A percentile compares a stretch with the other conserved stretches of the same genome.
Evolutionary conservation across 176 grass and related monocot species (phyloP).

Genomic region (Triticum dicoccoides): DNA sequence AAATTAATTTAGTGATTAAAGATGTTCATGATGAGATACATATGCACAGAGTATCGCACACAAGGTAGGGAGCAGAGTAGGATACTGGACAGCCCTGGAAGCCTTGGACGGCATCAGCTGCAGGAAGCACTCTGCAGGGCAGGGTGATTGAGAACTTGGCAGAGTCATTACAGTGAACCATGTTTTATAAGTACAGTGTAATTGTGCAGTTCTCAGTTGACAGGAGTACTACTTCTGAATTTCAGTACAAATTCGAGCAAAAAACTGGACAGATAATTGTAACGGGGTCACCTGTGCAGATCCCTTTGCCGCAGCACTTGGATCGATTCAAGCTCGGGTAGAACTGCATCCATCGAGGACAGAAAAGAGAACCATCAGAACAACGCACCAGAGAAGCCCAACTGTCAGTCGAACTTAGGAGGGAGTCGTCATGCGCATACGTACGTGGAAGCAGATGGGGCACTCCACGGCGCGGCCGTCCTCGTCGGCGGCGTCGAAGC

Average conservation of each 20-base stretch:
- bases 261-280: not conserved
- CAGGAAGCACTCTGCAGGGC: constrained; percentile 80
- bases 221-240: not conserved
- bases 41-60: not conserved
- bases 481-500: constrained; percentile 67
- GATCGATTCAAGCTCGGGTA: constrained; percentile 76
- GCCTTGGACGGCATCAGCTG: constrained; percentile 66
- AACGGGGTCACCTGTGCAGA: constrained; percentile 59
- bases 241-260: not conserved
- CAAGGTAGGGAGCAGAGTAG: constrained; percentile 6
- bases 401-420: no score
- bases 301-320: constrained; percentile 78
- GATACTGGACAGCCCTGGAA: constrained; percentile 67
- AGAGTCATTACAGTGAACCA: not conserved
- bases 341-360: constrained; percentile 31
- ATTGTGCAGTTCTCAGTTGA: not conserved
- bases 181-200: not conserved
- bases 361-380: not conserved
- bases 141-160: not conserved
- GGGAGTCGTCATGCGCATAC: not conserved
- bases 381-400: no score
- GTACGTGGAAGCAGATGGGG: constrained; percentile 86
- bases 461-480: constrained; percentile 54
- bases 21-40: not conserved
- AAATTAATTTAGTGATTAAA: not conserved